Evolutionary conservation across 495 filamentous ascomycete species (phyloP), one percentile per base, ranked within the genome.

Genomic region (Penicillium flavigenum): DNA sequence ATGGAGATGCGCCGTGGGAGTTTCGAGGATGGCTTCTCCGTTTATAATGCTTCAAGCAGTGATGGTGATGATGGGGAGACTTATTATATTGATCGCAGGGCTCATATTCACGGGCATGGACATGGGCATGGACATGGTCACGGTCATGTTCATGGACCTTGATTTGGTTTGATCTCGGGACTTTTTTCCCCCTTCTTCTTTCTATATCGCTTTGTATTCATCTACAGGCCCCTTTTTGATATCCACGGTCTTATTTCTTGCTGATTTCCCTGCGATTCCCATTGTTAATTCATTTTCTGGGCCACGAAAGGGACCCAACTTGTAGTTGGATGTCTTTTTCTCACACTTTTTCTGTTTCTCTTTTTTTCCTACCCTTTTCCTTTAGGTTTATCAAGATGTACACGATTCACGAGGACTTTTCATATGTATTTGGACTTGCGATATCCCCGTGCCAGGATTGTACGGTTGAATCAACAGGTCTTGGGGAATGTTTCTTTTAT

Each of bases 41-140:
- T 63, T 32, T 76, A 72, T 39, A 75, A 69, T 20, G 63, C 59
- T 8, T 72, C 69, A 7, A 75, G 71, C 52, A 72, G 67, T 55
- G 70, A 73, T 38, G 74, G 69, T 20, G 72, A 71, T 44, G 71
- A 75, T 39, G 50, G 54, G 5, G 68, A 62, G 16, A 48, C 62
- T 7, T 74, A 74, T 52, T 74, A 64, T 52, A 63, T 73, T 52
- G 65, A 65, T 27, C 65, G 64, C 38, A 66, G 67, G 51, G 36
- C 34, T 53, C 63, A 53, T 69, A 54, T 17, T 14, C 29, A 32
- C 14, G 47, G 17, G 2, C 47, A 34, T 22, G 31, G 24, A 0
- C 24, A 24, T 5, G 24, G 24, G 4, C 24, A 24, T 27, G 39
- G 41, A 1, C 41, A 20, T 12, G 29, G 14, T 8, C 46, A 48